Conservation (phyloP, 192 early-diverging fungal species). For the Ambispora gerdemannii region DNA sequence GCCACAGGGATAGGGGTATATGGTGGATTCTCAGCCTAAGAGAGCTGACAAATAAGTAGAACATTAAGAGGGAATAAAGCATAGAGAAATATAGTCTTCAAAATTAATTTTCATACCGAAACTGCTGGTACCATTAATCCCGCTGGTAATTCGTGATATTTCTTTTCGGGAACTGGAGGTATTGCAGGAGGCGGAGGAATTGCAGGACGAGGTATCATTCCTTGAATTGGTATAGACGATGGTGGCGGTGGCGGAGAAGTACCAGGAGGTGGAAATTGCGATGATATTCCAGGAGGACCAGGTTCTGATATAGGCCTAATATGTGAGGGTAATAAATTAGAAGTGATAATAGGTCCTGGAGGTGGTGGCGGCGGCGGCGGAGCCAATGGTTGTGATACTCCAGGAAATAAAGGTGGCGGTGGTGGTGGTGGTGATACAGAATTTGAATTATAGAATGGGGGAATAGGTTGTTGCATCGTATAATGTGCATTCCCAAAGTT, state of each 20-base stretch:
- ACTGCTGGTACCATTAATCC: constrained; percentile 25
- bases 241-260: constrained; percentile 16
- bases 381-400: not conserved
- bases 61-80: constrained; percentile 25
- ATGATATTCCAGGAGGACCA: constrained; percentile 4
- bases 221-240: constrained; percentile 20
- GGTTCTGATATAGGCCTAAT: constrained; percentile 24
- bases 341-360: constrained; percentile 2
- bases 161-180: constrained; percentile 27
- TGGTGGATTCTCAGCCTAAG: constrained; percentile 29
- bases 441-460: constrained; percentile 21
- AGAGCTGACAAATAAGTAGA: constrained; percentile 30
- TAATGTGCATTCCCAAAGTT: constrained; percentile 10
- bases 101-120: constrained; percentile 23
- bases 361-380: not conserved
- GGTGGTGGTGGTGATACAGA: not conserved
- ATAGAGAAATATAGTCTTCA: not conserved
- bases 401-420: constrained; percentile 18
- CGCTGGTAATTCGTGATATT: constrained; percentile 30
- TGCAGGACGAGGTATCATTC: constrained; percentile 6
- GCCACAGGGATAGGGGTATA: constrained; percentile 23
- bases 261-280: not conserved
- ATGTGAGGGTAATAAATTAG: not conserved
- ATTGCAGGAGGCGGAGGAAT: not conserved
- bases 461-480: constrained; percentile 1